Conservation (phyloP, 352 stramenopile species). For the Globisporangium okanoganense region DNA sequence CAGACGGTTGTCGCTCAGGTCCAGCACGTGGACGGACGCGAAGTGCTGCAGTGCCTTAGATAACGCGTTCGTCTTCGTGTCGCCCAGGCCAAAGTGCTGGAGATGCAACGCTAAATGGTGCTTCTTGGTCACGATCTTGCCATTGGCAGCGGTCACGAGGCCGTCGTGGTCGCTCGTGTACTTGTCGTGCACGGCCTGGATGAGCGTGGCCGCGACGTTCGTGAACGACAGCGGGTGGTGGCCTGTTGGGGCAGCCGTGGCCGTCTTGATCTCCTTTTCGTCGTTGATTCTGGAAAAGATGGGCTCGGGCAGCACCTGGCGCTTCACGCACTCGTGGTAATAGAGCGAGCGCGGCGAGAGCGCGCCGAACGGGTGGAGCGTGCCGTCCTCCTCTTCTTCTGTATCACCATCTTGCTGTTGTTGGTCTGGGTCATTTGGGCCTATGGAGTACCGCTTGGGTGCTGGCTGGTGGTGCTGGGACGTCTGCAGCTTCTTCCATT, state of each 20-base stretch:
- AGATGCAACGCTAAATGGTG: slow-evolving; percentile 48
- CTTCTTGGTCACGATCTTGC: slow-evolving; percentile 30
- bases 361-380: slow-evolving; percentile 21
- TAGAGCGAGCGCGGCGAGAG: slow-evolving; percentile 67
- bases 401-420: slow-evolving; percentile 3
- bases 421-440: too few relatives aligned
- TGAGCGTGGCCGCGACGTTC: slow-evolving; percentile 31
- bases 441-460: slow-evolving; percentile 5
- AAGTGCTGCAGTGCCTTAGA: slow-evolving; percentile 54
- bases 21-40: slow-evolving; percentile 52
- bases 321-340: slow-evolving; percentile 58
- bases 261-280: slow-evolving; percentile 12
- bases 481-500: slow-evolving; percentile 68
- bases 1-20: slow-evolving; percentile 67
- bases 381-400: slow-evolving; percentile 18
- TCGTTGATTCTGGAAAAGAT: slow-evolving; percentile 73
- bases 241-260: background rate
- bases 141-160: slow-evolving; percentile 17
- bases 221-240: slow-evolving; percentile 27
- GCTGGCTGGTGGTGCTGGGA: slow-evolving; percentile 46
- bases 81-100: slow-evolving; percentile 70
- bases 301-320: slow-evolving; percentile 55
- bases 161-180: slow-evolving; percentile 24
- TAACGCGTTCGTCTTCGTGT: slow-evolving; percentile 52
- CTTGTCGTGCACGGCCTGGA: slow-evolving; percentile 30